Conservation (phyloP, 352 stramenopile species). For the Pythium monospermum region DNA sequence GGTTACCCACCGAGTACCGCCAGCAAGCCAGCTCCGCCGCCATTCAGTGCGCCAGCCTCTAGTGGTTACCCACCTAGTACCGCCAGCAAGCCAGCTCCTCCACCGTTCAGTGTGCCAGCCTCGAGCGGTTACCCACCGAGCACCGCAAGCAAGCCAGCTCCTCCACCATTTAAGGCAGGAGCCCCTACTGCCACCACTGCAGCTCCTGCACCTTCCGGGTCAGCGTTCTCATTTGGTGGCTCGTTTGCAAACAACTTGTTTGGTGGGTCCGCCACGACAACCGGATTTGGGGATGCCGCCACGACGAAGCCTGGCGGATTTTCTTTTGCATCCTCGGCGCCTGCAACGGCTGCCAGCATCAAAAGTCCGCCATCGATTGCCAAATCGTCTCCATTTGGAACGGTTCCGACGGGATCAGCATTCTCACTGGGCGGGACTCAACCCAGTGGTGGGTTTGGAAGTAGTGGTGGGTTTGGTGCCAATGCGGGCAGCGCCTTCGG, state of each 20-base stretch:
- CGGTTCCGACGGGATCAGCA: background rate
- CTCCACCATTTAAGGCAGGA: background rate
- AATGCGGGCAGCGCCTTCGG: no score
- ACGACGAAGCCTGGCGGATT: constrained; percentile 6
- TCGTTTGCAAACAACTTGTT: constrained; percentile 9
- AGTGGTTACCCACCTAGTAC: constrained; percentile 30
- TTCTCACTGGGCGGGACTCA: constrained; percentile 2
- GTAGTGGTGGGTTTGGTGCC: no score
- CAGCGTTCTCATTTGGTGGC: constrained; percentile 9
- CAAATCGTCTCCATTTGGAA: background rate
- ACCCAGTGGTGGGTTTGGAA: no score
- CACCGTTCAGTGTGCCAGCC: background rate
- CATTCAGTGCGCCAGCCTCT: background rate
- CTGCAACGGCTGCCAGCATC: constrained; percentile 2
- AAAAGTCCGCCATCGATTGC: constrained; percentile 14
- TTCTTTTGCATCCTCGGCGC: constrained; percentile 3
- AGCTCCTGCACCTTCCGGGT: background rate
- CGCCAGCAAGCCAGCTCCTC: constrained; percentile 3
- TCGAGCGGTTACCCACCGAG: constrained; percentile 14
- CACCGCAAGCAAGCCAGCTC: constrained; percentile 12
- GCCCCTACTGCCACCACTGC: background rate
- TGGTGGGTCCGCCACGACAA: background rate
- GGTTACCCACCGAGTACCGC: no score
- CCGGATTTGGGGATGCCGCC: background rate
- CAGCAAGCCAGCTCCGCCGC: no score